Conservation (phyloP, 2,329 filamentous ascomycete genomes). For the Anthostomella pinea region DNA sequence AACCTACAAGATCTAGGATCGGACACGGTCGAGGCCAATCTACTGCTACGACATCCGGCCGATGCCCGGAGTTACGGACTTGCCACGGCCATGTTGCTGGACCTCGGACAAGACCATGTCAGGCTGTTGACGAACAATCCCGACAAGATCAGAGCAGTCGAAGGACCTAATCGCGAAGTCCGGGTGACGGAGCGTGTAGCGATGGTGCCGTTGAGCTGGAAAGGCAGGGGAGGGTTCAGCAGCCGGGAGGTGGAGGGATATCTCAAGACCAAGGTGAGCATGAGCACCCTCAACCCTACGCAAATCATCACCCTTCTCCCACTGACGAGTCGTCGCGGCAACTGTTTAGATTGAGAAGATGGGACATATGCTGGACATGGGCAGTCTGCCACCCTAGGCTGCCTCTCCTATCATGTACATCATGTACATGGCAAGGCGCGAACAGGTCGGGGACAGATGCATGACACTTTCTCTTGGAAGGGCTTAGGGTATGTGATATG, state of each 20-base stretch:
- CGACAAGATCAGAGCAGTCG: slow-evolving; percentile 91
- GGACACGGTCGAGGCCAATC: slow-evolving; percentile 96
- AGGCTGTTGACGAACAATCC: slow-evolving; percentile 93
- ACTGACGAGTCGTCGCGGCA: not conserved
- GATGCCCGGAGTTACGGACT: slow-evolving; percentile 93
- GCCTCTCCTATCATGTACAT: not conserved
- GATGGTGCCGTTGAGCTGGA: slow-evolving; percentile 95
- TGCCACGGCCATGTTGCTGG: slow-evolving; percentile 90
- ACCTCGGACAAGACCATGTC: slow-evolving; percentile 77
- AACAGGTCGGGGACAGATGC: not conserved
- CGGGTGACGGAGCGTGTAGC: slow-evolving; percentile 85
- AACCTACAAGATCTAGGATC: slow-evolving; percentile 94
- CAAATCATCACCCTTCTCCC: too few relatives aligned
- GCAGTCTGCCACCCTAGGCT: slow-evolving; percentile 23
- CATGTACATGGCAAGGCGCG: not conserved
- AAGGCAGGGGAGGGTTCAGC: slow-evolving; percentile 75
- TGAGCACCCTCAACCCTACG: not conserved
- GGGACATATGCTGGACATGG: slow-evolving; percentile 73
- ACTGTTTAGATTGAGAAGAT: slow-evolving; percentile 72
- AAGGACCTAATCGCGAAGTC: slow-evolving; percentile 85
- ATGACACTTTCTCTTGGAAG: not conserved
- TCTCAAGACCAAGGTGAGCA: slow-evolving; percentile 82
- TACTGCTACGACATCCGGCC: slow-evolving; percentile 85
- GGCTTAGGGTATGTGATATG: too few relatives aligned
- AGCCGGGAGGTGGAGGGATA: slow-evolving; percentile 92